Evolutionary conservation across 495 filamentous ascomycete genomes (phyloP).

Genomic region (Tuber calosporum): DNA sequence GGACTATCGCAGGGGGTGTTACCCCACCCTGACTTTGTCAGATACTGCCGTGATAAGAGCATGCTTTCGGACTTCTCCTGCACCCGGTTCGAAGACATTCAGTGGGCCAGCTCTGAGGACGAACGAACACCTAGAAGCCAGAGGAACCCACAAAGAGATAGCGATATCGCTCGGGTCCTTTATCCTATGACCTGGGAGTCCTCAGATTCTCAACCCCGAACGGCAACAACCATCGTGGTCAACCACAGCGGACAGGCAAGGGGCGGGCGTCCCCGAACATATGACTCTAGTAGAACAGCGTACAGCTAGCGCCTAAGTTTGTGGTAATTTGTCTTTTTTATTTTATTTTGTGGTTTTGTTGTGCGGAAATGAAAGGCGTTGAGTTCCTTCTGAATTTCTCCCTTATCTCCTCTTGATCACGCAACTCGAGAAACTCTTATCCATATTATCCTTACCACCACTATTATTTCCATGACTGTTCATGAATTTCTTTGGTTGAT

Average conservation of each 20-base stretch:
- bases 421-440: neutral
- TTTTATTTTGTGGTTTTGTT: neutral
- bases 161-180: conserved; percentile 11
- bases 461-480: neutral
- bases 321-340: neutral
- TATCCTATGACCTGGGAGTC: conserved; percentile 9
- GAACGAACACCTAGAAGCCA: conserved; percentile 10
- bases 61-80: conserved; percentile 21
- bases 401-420: neutral
- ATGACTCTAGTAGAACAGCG: neutral
- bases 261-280: neutral
- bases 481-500: neutral
- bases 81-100: neutral
- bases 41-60: conserved; percentile 8
- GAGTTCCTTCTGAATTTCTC: neutral
- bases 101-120: neutral
- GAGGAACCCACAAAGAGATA: neutral
- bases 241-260: conserved; percentile 1
- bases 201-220: neutral
- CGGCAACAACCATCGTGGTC: conserved; percentile 7
- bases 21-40: conserved; percentile 14
- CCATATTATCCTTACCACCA: neutral
- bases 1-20: neutral
- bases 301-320: neutral
- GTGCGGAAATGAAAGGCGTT: neutral